phyloP scores from a whole-genome alignment of 371 early-diverging fungal genomes.

The Circinella umbellata region DNA sequence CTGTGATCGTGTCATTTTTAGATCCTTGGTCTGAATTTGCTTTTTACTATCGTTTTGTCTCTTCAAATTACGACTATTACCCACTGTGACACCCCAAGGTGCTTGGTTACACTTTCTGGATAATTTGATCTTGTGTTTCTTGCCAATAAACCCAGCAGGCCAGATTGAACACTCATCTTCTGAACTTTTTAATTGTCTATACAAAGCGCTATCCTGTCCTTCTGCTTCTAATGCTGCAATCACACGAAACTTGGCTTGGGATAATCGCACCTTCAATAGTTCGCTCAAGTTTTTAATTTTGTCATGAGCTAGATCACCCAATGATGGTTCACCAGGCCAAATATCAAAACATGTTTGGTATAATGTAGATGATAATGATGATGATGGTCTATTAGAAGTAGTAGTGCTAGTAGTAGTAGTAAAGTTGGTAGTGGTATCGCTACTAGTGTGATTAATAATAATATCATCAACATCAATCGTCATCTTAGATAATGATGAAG shows the following conservation, averaged over 20 bases:
- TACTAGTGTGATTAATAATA: neutral
- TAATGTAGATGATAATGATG: slow-evolving; percentile 8
- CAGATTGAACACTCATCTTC: slow-evolving; percentile 4
- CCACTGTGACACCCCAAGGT: slow-evolving; percentile 18
- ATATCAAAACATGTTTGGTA: slow-evolving; percentile 29
- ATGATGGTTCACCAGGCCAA: slow-evolving; percentile 25
- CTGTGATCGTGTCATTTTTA: too few species aligned
- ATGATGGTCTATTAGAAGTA: neutral
- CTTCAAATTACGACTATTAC: slow-evolving; percentile 26
- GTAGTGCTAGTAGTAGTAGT: neutral
- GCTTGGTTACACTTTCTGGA: slow-evolving; percentile 21
- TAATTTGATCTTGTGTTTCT: slow-evolving; percentile 15
- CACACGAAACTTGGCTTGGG: slow-evolving; percentile 28
- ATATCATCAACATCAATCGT: neutral
- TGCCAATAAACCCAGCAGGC: slow-evolving; percentile 3
- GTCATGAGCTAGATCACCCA: slow-evolving; percentile 18
- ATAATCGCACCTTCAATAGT: slow-evolving; percentile 28
- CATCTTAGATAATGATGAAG: neutral
- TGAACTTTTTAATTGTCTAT: slow-evolving; percentile 3
- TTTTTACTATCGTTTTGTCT: too few species aligned
- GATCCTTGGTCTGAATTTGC: too few species aligned
- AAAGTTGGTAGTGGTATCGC: neutral
- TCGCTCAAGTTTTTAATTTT: slow-evolving; percentile 26
- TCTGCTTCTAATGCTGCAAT: slow-evolving; percentile 24
- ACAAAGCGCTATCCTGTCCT: slow-evolving; percentile 5